Evolutionary conservation across 495 filamentous ascomycete species (phyloP), one percentile per base, ranked within the genome.

Genomic region (Emericellopsis terricola): DNA sequence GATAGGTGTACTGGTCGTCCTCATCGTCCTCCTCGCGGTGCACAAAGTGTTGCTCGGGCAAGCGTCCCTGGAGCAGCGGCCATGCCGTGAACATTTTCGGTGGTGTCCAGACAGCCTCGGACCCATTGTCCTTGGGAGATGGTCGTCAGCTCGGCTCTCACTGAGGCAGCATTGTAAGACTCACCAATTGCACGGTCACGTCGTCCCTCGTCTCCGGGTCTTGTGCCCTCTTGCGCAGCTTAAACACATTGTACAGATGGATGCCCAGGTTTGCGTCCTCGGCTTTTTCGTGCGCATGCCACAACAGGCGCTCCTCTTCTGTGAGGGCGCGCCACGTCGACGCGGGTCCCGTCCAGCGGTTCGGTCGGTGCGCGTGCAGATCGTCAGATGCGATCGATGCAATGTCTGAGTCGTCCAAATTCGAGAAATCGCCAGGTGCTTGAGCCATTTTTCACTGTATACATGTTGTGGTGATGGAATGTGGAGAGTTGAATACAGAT

Each of bases 171-270:
- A n/a, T n/a, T n/a, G n/a, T n/a, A n/a, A n/a, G 23, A 14, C 20
- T 19, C 40, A 35, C 20, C 38, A 56, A 50, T 15, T 44, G 31
- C 26, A 42, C 26, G 41, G 49, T 34, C 19, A 34, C 56, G n/a
- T 38, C 37, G 31, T 43, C 45, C 7, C 39, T 23, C 2, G 34
- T 42, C 9, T 43, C 38, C 32, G 37, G 43, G 30, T 43, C 38
- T 26, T 37, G 39, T 40, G 13, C 40, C 19, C 64, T 50, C 10
- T 51, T 52, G 44, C 73, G 78, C 29, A 83, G 50, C 19, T 56
- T 60, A 52, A 71, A 71, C 0, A 75, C 64, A 51, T 85, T 83
- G 50, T 79, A 89, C 15, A 93, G 51, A 60, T 91, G 83, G 19
- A 73, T 52, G 1, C 65, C 57, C n/a, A 91, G 56, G 40, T 93